These are phyloP conservation scores for Salix koriyanagi DNA, from an alignment of 345 rosid genomes.

Conservation along the genomic window DNA sequence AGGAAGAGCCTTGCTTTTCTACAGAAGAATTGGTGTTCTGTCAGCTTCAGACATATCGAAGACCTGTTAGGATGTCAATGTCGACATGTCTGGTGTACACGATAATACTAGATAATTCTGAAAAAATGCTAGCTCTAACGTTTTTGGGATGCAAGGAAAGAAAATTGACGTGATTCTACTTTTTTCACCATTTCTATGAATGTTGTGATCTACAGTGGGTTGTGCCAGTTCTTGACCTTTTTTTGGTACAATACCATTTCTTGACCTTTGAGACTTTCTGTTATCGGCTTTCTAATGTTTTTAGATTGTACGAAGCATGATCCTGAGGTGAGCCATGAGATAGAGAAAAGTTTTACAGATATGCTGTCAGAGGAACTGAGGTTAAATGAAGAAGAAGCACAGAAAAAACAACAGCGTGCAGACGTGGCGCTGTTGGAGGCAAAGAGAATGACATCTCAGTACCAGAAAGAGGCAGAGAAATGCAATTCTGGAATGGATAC, in stretches of 20 bases:
- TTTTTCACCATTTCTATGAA: too few species aligned
- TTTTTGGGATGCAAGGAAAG: background rate
- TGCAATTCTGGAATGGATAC: constrained; percentile 71
- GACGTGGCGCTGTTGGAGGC: constrained; percentile 54
- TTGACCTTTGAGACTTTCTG: background rate
- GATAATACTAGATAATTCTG: background rate
- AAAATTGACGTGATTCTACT: background rate
- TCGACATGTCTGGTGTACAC: background rate
- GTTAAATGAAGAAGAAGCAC: constrained; percentile 48
- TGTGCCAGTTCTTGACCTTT: background rate
- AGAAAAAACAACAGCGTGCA: constrained; percentile 40
- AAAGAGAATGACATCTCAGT: constrained; percentile 63
- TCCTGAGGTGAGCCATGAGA: constrained; percentile 40
- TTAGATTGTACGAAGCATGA: constrained; percentile 52
- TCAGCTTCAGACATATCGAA: background rate
- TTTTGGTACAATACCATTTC: too few species aligned
- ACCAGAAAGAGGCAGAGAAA: constrained; percentile 64
- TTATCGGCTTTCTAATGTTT: background rate
- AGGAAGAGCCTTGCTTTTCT: background rate
- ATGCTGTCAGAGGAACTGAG: constrained; percentile 51
- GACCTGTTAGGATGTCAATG: background rate
- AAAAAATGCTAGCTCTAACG: background rate
- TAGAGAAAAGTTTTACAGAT: constrained; percentile 40
- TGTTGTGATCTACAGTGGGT: background rate
- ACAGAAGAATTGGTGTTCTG: background rate